phyloP scores from a whole-genome alignment of 2,329 filamentous ascomycete species.

The Aspergillus ruber region DNA sequence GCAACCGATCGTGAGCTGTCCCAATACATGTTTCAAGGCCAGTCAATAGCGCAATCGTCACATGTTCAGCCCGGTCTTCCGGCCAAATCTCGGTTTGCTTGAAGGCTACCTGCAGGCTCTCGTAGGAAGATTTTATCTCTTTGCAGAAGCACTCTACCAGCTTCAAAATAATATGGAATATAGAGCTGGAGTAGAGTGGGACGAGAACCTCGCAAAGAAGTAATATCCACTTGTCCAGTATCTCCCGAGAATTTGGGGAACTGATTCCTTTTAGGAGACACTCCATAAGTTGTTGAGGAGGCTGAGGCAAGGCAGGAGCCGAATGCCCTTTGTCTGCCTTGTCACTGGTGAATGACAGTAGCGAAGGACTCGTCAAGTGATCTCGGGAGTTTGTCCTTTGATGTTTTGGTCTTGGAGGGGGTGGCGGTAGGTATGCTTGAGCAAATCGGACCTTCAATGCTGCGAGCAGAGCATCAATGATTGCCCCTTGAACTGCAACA shows the following conservation, averaged over 20 bases:
- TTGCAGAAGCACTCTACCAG: conserved; percentile 83
- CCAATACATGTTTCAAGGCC: conserved; percentile 87
- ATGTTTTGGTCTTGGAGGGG: conserved; percentile 25
- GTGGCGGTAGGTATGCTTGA: conserved; percentile 28
- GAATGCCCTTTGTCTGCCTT: conserved; percentile 32
- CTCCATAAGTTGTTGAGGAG: conserved; percentile 64
- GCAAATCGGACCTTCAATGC: conserved; percentile 58
- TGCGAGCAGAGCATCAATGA: conserved; percentile 72
- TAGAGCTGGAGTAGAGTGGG: conserved; percentile 72
- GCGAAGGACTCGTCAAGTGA: conserved; percentile 33
- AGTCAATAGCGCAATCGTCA: conserved; percentile 72
- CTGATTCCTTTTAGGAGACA: conserved; percentile 78
- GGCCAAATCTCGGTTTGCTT: conserved; percentile 34
- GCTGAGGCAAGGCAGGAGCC: conserved; percentile 30
- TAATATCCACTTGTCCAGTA: conserved; percentile 85
- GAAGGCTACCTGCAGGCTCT: conserved; percentile 53
- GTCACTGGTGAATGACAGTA: conserved; percentile 42
- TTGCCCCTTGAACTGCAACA: conserved; percentile 65
- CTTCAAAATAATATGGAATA: conserved; percentile 86
- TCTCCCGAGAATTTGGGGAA: conserved; percentile 63
- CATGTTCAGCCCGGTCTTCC: conserved; percentile 52
- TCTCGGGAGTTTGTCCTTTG: conserved; percentile 35
- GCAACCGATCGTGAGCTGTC: conserved; percentile 73
- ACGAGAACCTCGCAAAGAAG: conserved; percentile 72
- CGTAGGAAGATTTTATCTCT: conserved; percentile 68